Conservation (phyloP, 345 rosid species). For the Aurinia saxatilis region DNA sequence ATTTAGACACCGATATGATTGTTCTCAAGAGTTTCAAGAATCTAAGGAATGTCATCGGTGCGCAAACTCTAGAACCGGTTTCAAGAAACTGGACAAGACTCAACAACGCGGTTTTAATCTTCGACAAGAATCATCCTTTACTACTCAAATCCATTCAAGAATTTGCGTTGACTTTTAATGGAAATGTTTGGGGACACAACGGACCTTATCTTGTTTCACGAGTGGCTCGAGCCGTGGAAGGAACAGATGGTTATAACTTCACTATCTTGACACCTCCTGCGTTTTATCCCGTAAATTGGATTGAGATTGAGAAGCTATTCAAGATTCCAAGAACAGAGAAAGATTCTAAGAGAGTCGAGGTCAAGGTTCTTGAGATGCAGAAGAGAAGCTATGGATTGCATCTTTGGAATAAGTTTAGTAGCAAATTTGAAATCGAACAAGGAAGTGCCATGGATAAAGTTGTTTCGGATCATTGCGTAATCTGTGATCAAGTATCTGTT, state of each 20-base stretch:
- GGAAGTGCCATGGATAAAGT: constrained; percentile 35
- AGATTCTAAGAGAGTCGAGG: constrained; percentile 37
- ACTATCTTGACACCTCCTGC: constrained; percentile 53
- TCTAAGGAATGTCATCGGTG: constrained; percentile 58
- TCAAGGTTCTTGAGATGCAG: constrained; percentile 26
- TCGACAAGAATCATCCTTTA: constrained; percentile 50
- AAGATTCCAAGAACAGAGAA: constrained; percentile 37
- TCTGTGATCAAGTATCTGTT: constrained; percentile 20
- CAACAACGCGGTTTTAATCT: constrained; percentile 56
- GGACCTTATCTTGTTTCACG: constrained; percentile 68
- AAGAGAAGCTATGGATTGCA: constrained; percentile 36
- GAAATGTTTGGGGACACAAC: constrained; percentile 68
- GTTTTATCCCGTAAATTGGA: constrained; percentile 60
- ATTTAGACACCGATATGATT: constrained; percentile 65
- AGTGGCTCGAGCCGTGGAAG: constrained; percentile 36
- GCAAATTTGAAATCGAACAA: constrained; percentile 31
- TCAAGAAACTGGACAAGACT: constrained; percentile 56
- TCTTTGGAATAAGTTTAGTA: constrained; percentile 45
- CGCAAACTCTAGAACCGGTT: constrained; percentile 36
- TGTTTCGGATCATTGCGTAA: constrained; percentile 34
- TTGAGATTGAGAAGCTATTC: constrained; percentile 42
- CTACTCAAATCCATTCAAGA: constrained; percentile 50
- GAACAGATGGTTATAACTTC: constrained; percentile 32
- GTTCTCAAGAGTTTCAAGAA: constrained; percentile 41
- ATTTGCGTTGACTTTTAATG: constrained; percentile 55